phyloP scores from a whole-genome alignment of 257 asterid species.

The Sherardia arvensis region DNA sequence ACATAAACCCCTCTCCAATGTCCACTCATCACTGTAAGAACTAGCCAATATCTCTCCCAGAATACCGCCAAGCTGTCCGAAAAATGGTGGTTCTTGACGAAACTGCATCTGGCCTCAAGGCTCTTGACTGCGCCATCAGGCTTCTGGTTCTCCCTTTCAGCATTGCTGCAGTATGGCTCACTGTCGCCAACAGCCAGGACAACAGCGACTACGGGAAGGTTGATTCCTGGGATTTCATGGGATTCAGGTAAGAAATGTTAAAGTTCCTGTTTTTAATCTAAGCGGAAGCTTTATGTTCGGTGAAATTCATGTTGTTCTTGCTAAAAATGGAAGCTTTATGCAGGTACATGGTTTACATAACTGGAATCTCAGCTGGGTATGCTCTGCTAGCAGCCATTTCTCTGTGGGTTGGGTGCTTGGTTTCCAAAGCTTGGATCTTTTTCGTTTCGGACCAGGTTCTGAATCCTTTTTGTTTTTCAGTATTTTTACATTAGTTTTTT shows the following conservation, averaged over 20 bases:
- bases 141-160: conserved; percentile 51
- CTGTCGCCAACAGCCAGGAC: conserved; percentile 37
- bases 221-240: conserved; percentile 46
- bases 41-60: not conserved
- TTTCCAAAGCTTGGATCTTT: conserved; percentile 66
- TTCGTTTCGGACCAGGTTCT: conserved; percentile 80
- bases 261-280: not conserved
- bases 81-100: conserved; percentile 36
- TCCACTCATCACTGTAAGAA: not conserved
- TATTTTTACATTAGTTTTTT: not conserved
- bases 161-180: conserved; percentile 64
- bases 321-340: conserved; percentile 2
- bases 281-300: not conserved
- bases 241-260: conserved; percentile 44
- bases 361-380: conserved; percentile 57
- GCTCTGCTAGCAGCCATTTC: conserved; percentile 60
- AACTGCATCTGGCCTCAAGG: conserved; percentile 33
- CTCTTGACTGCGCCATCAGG: conserved; percentile 58
- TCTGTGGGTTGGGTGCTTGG: conserved; percentile 43
- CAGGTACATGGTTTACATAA: conserved; percentile 74
- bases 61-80: not conserved
- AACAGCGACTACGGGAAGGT: conserved; percentile 49
- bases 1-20: not conserved
- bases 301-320: not conserved
- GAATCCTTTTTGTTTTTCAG: not conserved